A percentile compares a stretch with the other conserved stretches of the same genome.
phyloP scores from a whole-genome alignment of 148 eudicot species.

The Cornus controversa region DNA sequence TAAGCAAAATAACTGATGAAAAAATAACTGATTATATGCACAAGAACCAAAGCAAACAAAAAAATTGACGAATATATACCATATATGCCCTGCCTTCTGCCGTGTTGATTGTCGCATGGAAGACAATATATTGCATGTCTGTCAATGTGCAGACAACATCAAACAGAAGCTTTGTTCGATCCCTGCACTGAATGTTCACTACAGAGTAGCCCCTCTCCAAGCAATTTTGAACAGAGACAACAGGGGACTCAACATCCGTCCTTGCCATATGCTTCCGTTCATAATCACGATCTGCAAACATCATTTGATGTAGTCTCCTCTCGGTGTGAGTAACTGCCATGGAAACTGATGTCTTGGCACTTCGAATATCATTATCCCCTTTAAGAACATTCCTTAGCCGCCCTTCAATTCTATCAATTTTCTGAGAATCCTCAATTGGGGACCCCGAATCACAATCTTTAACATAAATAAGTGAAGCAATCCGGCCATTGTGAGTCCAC shows the following conservation, averaged over 20 bases:
- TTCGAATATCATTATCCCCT: conserved; percentile 82
- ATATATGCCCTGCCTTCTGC: conserved; percentile 48
- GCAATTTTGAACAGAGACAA: conserved; percentile 69
- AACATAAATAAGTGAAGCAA: conserved; percentile 73
- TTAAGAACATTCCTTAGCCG: conserved; percentile 71
- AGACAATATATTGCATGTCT: conserved; percentile 83
- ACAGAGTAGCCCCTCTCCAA: conserved; percentile 74
- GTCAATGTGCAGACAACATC: conserved; percentile 89
- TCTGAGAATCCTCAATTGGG: conserved; percentile 57
- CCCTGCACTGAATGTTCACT: conserved; percentile 70
- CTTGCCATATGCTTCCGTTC: conserved; percentile 44
- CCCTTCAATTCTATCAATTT: conserved; percentile 49
- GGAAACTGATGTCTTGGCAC: conserved; percentile 70
- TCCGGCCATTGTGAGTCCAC: conserved; percentile 89
- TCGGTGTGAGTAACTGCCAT: conserved; percentile 72
- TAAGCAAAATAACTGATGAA: background rate
- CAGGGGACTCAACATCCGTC: conserved; percentile 37
- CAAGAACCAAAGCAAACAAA: too few relatives aligned
- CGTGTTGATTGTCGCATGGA: conserved; percentile 76
- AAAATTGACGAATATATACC: conserved; percentile 46
- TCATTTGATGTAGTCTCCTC: conserved; percentile 88
- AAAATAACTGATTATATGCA: background rate
- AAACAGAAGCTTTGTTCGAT: conserved; percentile 75
- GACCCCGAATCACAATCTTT: conserved; percentile 72
- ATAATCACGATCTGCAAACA: conserved; percentile 89